Percentiles rank a stretch among this genome's conserved stretches.
These are phyloP conservation scores for Sugiyamaella valdiviana DNA, from an alignment of 805 yeast genomes.

Conservation along the genomic window DNA sequence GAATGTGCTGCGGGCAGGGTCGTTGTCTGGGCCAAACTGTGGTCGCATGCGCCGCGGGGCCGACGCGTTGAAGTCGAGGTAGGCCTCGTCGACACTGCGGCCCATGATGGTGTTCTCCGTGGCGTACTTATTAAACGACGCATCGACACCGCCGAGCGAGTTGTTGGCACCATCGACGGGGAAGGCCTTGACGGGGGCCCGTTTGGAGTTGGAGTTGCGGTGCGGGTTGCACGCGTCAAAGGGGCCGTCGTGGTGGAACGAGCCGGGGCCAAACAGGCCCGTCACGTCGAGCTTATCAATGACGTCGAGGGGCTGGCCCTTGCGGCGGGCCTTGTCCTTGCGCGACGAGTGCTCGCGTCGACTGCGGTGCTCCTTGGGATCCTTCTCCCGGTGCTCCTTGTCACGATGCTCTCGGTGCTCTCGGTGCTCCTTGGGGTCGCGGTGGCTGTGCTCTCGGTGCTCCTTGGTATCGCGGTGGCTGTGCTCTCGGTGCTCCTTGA, in stretches of 20 bases:
- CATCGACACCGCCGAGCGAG: conserved; percentile 65
- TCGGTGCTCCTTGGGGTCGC: too few relatives aligned
- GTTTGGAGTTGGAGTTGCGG: conserved; percentile 62
- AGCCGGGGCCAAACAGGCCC: conserved; percentile 84
- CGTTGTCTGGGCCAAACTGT: neutral
- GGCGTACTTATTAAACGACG: conserved; percentile 32
- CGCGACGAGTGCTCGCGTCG: conserved; percentile 1
- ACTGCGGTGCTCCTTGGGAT: neutral
- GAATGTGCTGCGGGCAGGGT: conserved; percentile 34
- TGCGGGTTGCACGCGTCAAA: conserved; percentile 98
- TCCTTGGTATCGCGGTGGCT: conserved; percentile 12
- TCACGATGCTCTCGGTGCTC: conserved; percentile 18
- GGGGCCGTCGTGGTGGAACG: conserved; percentile 98
- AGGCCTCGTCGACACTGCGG: conserved; percentile 47
- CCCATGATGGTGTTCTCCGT: conserved; percentile 76
- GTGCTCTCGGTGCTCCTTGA: conserved; percentile 4
- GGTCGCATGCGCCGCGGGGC: conserved; percentile 6
- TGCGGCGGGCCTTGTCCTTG: conserved; percentile 2
- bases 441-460: conserved; percentile 17
- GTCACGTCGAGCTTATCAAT: conserved; percentile 95
- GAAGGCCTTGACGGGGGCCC: conserved; percentile 92
- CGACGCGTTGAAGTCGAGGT: conserved; percentile 29
- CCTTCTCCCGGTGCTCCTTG: neutral
- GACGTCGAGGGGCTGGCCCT: conserved; percentile 62
- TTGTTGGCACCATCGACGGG: conserved; percentile 94